These are phyloP conservation scores for Raffaelea albimanens DNA, from an alignment of 2,329 filamentous ascomycete genomes.

Conservation along the genomic window DNA sequence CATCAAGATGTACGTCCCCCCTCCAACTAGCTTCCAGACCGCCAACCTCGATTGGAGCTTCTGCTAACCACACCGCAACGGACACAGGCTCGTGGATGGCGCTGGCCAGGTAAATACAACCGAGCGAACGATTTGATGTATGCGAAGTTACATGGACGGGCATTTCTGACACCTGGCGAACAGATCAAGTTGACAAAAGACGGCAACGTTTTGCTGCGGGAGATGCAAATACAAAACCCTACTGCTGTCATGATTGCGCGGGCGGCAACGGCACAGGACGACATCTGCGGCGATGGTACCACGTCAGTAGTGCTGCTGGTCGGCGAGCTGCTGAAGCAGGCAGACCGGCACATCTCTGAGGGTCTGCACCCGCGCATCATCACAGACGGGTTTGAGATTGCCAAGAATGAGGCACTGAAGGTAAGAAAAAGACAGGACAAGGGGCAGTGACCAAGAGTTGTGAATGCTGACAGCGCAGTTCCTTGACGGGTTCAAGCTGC, in stretches of 20 bases:
- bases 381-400: slow-evolving; percentile 95
- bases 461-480: slow-evolving; percentile 45
- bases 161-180: too few species aligned
- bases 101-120: slow-evolving; percentile 34
- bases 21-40: slow-evolving; percentile 16
- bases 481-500: slow-evolving; percentile 86
- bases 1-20: slow-evolving; percentile 70
- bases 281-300: slow-evolving; percentile 96
- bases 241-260: slow-evolving; percentile 79
- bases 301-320: slow-evolving; percentile 93
- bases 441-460: too few species aligned
- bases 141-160: too few species aligned
- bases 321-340: slow-evolving; percentile 95
- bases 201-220: slow-evolving; percentile 73
- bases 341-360: slow-evolving; percentile 89
- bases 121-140: too few species aligned
- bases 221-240: slow-evolving; percentile 96
- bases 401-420: slow-evolving; percentile 86
- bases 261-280: slow-evolving; percentile 93
- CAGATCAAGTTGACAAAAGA: slow-evolving; percentile 99
- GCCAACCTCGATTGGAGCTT: not conserved
- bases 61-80: not conserved
- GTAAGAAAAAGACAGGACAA: slow-evolving; percentile 28
- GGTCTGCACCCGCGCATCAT: slow-evolving; percentile 95
- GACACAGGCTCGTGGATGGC: slow-evolving; percentile 55